Base-by-base conservation (phyloP, 2,329 filamentous ascomycete species). In the Curvularia lunata region DNA sequence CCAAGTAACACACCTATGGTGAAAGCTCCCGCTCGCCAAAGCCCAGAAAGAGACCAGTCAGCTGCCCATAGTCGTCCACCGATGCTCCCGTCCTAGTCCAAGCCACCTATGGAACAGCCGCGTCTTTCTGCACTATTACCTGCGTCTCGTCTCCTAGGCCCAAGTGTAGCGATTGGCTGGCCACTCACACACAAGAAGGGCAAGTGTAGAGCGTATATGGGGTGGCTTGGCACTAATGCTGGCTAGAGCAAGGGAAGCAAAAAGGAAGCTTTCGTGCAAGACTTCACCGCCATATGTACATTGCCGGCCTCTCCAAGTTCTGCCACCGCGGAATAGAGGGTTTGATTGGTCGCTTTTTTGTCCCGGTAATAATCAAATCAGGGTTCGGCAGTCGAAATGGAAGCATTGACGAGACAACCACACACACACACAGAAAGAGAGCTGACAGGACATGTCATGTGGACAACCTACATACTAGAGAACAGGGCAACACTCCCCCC, bases 211-310 rank as follows among this genome's bases (percentile, higher is more conserved):
- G 27, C 2, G 18, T 28, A 18, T 5, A 41, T 38, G 46, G 25
- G 46, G 16, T 16, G 45, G 40, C 47, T 51, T 51, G 47, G 25
- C 25, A 27, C 25, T 27, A 27, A 8, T 5, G 8, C 25, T 27
- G 6, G 25, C 25, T 27, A 27, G 25, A 8, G 3, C 8, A 8
- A 27, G 25, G 28, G 34, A 12, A 34, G 12, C 16, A 34, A 13
- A 32, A 18, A 46, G 34, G 10, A 56, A 52, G 43, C 23, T 37
- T 48, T 30, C 28, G 4, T 12, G 28, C 28, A 30, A 10, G 28
- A 45, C 45, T 40, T 54, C 55, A 58, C 55, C 55, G 55, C 55
- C 51, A 43, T 43, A 49, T 54, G 43, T 58, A 45, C 55, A 40
- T 49, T 54, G 50, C 55, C 51, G 55, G 51, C 38, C 32, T 49